These are phyloP conservation scores for Trichophyton simii DNA, from an alignment of 2,329 filamentous ascomycete genomes.

Conservation along the genomic window DNA sequence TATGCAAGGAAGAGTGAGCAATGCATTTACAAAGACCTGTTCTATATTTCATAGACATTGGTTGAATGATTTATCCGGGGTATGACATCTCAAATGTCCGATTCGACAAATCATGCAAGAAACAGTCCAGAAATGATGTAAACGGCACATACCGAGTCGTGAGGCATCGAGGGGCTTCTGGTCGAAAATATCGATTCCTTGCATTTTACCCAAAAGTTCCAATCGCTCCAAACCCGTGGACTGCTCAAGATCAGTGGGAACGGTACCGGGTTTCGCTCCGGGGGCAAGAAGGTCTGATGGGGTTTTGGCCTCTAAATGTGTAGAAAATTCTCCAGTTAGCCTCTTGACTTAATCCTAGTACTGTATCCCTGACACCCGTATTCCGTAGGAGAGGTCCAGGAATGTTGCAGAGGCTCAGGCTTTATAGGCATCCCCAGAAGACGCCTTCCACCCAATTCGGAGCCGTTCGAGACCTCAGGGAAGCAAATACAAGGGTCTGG, in stretches of 20 bases:
- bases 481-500: background rate
- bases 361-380: background rate
- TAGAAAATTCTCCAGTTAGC: background rate
- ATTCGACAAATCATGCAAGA: background rate
- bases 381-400: background rate
- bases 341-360: background rate
- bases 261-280: slow-evolving; percentile 66
- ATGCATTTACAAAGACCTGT: background rate
- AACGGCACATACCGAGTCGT: slow-evolving; percentile 54
- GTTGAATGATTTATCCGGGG: background rate
- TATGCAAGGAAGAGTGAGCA: slow-evolving; percentile 2
- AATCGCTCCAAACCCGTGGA: slow-evolving; percentile 95
- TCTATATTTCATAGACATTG: background rate
- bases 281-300: slow-evolving; percentile 74
- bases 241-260: slow-evolving; percentile 92
- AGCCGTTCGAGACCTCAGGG: background rate
- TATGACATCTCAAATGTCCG: background rate
- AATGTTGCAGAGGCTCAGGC: background rate
- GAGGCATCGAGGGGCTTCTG: slow-evolving; percentile 92
- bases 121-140: background rate
- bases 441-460: background rate
- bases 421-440: background rate
- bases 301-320: slow-evolving; percentile 59
- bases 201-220: slow-evolving; percentile 98
- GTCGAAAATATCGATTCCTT: slow-evolving; percentile 95